Conservation (phyloP, 768 basidiomycete genomes). For the Mycena pura region DNA sequence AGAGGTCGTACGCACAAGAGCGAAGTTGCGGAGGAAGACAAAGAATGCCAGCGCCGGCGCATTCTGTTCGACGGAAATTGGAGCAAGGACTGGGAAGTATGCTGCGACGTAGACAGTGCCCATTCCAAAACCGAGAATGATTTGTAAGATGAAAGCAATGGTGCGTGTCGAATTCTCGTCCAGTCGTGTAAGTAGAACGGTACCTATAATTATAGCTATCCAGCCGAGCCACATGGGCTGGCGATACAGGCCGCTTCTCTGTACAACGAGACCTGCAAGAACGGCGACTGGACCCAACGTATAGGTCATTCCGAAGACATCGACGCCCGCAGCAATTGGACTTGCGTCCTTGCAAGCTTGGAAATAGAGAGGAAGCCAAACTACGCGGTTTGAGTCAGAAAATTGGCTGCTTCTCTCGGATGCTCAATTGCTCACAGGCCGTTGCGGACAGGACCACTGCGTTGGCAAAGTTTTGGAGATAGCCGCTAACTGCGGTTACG, state of each 20-base stretch:
- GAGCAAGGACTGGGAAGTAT: constrained; percentile 56
- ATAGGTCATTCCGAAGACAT: constrained; percentile 31
- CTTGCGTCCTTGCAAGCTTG: constrained; percentile 44
- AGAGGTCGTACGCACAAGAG: constrained; percentile 33
- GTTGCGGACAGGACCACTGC: background rate
- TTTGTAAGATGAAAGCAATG: constrained; percentile 19
- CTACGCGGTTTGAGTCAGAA: no score
- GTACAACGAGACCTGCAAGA: constrained; percentile 37
- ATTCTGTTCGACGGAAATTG: constrained; percentile 45
- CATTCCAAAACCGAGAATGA: constrained; percentile 30
- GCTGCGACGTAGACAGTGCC: constrained; percentile 30
- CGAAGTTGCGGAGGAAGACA: constrained; percentile 44
- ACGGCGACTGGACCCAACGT: constrained; percentile 23
- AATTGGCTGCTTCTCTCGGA: no score
- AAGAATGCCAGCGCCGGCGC: constrained; percentile 54
- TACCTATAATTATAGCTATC: background rate
- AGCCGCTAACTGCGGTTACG: constrained; percentile 10
- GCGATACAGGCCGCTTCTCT: constrained; percentile 27
- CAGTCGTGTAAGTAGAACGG: constrained; percentile 13
- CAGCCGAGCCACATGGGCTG: constrained; percentile 11
- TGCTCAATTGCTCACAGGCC: background rate
- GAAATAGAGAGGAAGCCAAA: constrained; percentile 50
- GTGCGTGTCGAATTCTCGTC: constrained; percentile 22
- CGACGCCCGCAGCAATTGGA: constrained; percentile 40
- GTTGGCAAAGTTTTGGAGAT: no score